These are phyloP conservation scores for Pyrenopolyporus hunteri DNA, from an alignment of 495 filamentous ascomycete species.

Conservation along the genomic window DNA sequence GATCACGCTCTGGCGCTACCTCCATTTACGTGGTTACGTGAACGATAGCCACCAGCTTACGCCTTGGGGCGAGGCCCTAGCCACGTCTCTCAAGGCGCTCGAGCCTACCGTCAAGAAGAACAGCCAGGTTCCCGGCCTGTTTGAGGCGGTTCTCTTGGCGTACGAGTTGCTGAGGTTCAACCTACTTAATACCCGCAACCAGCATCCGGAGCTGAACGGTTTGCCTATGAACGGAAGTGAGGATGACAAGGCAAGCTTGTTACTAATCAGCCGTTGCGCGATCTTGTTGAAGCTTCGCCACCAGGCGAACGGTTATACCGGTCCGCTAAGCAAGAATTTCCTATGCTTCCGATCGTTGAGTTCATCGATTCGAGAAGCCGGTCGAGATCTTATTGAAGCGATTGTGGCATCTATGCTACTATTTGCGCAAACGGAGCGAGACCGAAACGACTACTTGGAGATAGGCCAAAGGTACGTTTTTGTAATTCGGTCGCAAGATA, in stretches of 20 bases:
- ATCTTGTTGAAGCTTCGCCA: conserved; percentile 83
- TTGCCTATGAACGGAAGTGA: conserved; percentile 57
- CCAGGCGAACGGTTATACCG: conserved; percentile 87
- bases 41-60: conserved; percentile 82
- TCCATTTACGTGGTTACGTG: conserved; percentile 86
- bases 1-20: conserved; percentile 83
- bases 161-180: conserved; percentile 80
- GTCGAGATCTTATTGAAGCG: conserved; percentile 85
- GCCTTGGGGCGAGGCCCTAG: conserved; percentile 79
- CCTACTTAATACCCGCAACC: conserved; percentile 70
- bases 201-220: conserved; percentile 57
- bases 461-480: conserved; percentile 72
- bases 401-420: conserved; percentile 78
- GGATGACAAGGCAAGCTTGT: conserved; percentile 68
- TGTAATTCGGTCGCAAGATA: background rate
- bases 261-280: conserved; percentile 84
- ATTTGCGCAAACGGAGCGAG: conserved; percentile 74
- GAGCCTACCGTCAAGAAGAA: conserved; percentile 65
- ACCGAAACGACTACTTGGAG: conserved; percentile 70
- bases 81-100: conserved; percentile 67
- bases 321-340: conserved; percentile 87
- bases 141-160: conserved; percentile 64
- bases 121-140: conserved; percentile 54
- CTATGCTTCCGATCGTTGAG: conserved; percentile 86
- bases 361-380: conserved; percentile 73